A percentile compares a stretch with the other conserved stretches of the same genome.
Conservation (phyloP, 2,329 filamentous ascomycete species). For the Aspergillus sergii region DNA sequence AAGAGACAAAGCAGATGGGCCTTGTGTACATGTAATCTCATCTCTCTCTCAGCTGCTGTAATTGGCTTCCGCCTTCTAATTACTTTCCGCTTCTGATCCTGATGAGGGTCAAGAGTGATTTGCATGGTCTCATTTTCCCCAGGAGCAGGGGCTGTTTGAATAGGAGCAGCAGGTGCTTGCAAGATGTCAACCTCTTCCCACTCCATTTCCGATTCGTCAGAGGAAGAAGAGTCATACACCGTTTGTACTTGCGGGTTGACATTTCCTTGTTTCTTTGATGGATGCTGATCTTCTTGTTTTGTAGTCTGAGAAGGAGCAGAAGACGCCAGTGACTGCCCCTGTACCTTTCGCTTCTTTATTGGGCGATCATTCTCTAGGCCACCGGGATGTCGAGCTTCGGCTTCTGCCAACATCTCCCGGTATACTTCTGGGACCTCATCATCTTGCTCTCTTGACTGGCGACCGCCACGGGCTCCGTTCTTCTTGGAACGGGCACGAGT, state of each 20-base stretch:
- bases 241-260: conserved; percentile 29
- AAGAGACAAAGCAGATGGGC: conserved; percentile 81
- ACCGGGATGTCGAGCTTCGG: conserved; percentile 35
- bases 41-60: conserved; percentile 59
- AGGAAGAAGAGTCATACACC: conserved; percentile 45
- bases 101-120: conserved; percentile 41
- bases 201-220: conserved; percentile 63
- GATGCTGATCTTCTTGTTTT: conserved; percentile 16
- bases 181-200: conserved; percentile 64
- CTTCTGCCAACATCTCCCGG: conserved; percentile 46
- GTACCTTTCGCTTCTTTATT: conserved; percentile 43
- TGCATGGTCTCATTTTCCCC: conserved; percentile 33
- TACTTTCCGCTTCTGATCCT: conserved; percentile 26
- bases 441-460: conserved; percentile 20
- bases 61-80: conserved; percentile 53
- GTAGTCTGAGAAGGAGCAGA: background rate
- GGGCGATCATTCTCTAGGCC: conserved; percentile 30
- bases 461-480: conserved; percentile 15
- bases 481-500: conserved; percentile 18
- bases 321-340: conserved; percentile 25
- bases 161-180: conserved; percentile 28
- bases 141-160: conserved; percentile 19
- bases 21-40: conserved; percentile 79
- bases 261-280: conserved; percentile 13
- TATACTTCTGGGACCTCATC: conserved; percentile 41